These are phyloP conservation scores for Scleromitrula shiraiana DNA, from an alignment of 2,329 filamentous ascomycete species.

Conservation along the genomic window DNA sequence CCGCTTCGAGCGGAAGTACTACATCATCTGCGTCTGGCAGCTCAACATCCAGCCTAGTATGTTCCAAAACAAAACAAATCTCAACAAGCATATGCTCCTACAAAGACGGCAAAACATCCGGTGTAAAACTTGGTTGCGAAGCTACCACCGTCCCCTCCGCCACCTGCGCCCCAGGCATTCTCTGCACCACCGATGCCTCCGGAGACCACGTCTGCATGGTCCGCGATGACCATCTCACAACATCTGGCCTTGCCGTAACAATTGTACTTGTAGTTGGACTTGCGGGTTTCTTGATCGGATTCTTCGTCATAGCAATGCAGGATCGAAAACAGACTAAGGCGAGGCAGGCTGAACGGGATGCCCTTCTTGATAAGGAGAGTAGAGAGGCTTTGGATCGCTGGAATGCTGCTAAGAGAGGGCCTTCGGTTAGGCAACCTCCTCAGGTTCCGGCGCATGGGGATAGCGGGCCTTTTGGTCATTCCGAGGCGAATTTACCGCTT, in stretches of 20 bases:
- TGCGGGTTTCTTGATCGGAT: neutral
- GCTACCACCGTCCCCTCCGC: neutral
- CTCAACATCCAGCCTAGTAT: neutral
- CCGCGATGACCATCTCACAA: neutral
- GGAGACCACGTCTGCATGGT: neutral
- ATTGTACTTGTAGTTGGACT: constrained; percentile 2
- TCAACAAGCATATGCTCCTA: constrained; percentile 6
- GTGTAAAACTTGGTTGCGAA: constrained; percentile 2
- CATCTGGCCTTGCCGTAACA: constrained; percentile 3
- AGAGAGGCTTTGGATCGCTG: neutral
- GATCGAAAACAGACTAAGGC: neutral
- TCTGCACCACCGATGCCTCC: constrained; percentile 2
- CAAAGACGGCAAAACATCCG: constrained; percentile 4
- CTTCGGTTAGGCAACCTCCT: too few species aligned
- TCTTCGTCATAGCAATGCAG: neutral
- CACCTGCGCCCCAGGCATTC: neutral
- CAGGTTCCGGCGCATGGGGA: too few species aligned
- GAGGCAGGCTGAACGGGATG: neutral
- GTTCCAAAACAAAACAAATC: constrained; percentile 3
- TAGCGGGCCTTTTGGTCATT: too few species aligned
- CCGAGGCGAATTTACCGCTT: too few species aligned
- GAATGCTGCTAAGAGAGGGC: too few species aligned
- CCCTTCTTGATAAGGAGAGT: constrained; percentile 4
- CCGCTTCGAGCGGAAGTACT: neutral
- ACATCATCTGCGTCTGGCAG: neutral